Evolutionary conservation across 2,329 filamentous ascomycete species (phyloP).

Genomic region (Penicillium capsulatum): DNA sequence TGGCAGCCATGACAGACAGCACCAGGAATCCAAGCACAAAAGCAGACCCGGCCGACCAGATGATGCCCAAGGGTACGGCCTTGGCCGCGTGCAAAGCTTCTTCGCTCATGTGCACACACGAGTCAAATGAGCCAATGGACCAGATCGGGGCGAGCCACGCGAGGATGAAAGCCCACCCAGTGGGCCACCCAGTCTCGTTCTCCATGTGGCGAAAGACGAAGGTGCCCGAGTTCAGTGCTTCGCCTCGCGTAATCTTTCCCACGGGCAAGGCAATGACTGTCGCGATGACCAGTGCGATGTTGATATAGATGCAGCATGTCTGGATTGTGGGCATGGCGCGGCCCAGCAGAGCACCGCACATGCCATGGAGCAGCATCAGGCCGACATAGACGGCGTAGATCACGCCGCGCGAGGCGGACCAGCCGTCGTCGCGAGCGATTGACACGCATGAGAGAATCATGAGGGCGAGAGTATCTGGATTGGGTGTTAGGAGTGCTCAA

Average conservation of each 20-base stretch:
- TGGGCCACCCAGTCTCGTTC: constrained; percentile 57
- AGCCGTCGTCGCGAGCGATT: constrained; percentile 54
- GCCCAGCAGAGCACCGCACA: constrained; percentile 51
- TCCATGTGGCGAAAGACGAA: constrained; percentile 57
- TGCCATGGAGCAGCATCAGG: constrained; percentile 52
- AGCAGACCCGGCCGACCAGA: constrained; percentile 40
- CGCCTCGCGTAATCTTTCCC: constrained; percentile 37
- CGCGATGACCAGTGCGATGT: constrained; percentile 53
- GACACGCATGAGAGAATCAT: constrained; percentile 53
- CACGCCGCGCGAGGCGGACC: constrained; percentile 53
- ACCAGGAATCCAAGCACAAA: constrained; percentile 53
- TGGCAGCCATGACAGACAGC: constrained; percentile 55
- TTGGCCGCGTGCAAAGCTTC: constrained; percentile 58
- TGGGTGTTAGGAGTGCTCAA: no score
- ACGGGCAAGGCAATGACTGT: constrained; percentile 57
- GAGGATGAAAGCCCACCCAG: constrained; percentile 57
- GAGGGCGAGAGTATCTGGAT: constrained; percentile 29
- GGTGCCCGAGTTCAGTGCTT: constrained; percentile 32
- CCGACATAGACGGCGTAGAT: constrained; percentile 57
- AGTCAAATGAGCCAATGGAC: constrained; percentile 54
- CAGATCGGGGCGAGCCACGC: constrained; percentile 60
- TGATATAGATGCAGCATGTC: constrained; percentile 53
- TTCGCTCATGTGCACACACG: constrained; percentile 58
- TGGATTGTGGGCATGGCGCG: constrained; percentile 59
- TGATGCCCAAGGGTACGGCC: constrained; percentile 55